Evolutionary conservation across 164 flowering plant genomes (phyloP), one percentile per base, ranked within the genome.

Genomic region (Macadamia integrifolia): DNA sequence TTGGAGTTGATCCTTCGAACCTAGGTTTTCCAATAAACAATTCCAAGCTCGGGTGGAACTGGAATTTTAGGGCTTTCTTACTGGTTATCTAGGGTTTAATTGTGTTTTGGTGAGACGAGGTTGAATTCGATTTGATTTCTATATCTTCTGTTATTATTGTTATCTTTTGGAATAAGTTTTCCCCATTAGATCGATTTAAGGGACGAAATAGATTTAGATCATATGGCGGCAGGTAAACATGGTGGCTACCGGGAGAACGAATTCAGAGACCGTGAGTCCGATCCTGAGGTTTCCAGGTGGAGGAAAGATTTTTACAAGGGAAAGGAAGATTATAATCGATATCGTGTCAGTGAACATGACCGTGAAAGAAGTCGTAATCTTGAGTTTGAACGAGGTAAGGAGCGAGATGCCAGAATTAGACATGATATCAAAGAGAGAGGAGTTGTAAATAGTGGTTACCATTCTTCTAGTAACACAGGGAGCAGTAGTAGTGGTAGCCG

Each of bases 221-320:
- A 65, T 29, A 92, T 92, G 97, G 97, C 93, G 23, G 88, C 90
- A 58, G 93, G 95, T 77, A 84, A 87, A 48, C 80, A 81, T 79
- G 91, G 85, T 50, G 82, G 82, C 57, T 83, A 77, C 66, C 83
- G 79, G 48, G 90, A 87, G 50, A 74, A 78, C 66, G 87, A 82
- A 58, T 73, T 82, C 31, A 82, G 80, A 76, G 87, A 79, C 53
- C 76, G 78, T 6, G 92, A 84, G 44, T 78, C 87, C n/a, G 86
- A 82, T 40, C 50, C 73, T 35, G 76, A 73, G 43, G 77, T 72
- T 30, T 67, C 85, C 0, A 69, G 74, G 23, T 23, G 23, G 64
- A 65, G 67, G 67, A 70, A 81, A 69, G 86, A 83, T 61, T 66
- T 75, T 72, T 69, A 73, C 15, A 66, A 68, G 60, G 29, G 78